These are phyloP conservation scores for Fusarium redolens DNA, from an alignment of 2,329 filamentous ascomycete genomes.

Conservation along the genomic window DNA sequence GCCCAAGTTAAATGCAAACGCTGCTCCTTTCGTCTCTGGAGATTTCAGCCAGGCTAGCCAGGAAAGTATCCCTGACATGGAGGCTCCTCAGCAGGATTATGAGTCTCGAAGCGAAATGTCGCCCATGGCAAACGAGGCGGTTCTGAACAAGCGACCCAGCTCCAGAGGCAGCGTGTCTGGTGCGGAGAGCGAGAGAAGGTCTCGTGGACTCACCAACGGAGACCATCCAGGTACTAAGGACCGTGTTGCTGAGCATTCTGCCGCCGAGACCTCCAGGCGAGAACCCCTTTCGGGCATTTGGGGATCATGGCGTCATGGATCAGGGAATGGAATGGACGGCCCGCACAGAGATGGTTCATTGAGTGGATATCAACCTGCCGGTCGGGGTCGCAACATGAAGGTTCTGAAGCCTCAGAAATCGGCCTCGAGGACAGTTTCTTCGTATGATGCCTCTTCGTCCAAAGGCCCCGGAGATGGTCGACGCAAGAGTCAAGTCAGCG, in stretches of 20 bases:
- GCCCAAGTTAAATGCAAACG: conserved; percentile 68
- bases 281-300: conserved; percentile 70
- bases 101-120: conserved; percentile 49
- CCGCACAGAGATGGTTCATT: conserved; percentile 62
- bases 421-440: conserved; percentile 62
- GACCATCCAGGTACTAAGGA: conserved; percentile 45
- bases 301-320: conserved; percentile 76
- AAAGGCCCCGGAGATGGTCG: conserved; percentile 62
- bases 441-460: conserved; percentile 63
- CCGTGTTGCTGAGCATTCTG: conserved; percentile 26
- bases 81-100: conserved; percentile 40
- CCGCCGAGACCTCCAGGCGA: conserved; percentile 53
- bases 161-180: conserved; percentile 54
- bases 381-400: conserved; percentile 82
- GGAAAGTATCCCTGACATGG: conserved; percentile 25
- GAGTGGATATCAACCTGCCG: conserved; percentile 77
- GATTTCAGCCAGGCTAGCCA: conserved; percentile 46
- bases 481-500: conserved; percentile 63
- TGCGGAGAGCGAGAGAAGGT: conserved; percentile 57
- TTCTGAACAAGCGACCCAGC: conserved; percentile 49
- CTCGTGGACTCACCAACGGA: conserved; percentile 34
- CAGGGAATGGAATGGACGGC: conserved; percentile 63
- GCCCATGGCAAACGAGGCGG: conserved; percentile 51
- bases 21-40: conserved; percentile 55
- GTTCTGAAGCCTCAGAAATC: conserved; percentile 84